Evolutionary conservation across 768 basidiomycete species (phyloP).

Genomic region (Lepiota brunneoincarnata): DNA sequence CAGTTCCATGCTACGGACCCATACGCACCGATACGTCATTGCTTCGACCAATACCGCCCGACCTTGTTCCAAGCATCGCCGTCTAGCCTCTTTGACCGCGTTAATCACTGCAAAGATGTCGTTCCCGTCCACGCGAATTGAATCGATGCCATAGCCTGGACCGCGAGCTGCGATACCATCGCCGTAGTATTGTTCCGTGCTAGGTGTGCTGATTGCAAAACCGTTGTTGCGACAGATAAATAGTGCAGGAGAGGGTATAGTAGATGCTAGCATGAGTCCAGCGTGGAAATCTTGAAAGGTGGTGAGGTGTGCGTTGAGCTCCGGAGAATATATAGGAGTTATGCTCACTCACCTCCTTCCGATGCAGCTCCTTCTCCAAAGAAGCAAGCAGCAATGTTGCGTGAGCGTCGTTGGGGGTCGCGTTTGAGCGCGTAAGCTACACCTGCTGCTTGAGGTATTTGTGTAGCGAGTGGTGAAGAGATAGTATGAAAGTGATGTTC

Average conservation of each 20-base stretch:
- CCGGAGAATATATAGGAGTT: background rate
- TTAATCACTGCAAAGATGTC: slow-evolving; percentile 82
- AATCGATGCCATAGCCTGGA: slow-evolving; percentile 89
- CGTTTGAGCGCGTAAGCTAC: slow-evolving; percentile 88
- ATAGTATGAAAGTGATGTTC: slow-evolving; percentile 91
- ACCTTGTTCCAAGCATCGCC: slow-evolving; percentile 70
- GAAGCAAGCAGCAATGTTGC: slow-evolving; percentile 82
- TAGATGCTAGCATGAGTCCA: slow-evolving; percentile 77
- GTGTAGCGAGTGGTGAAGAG: slow-evolving; percentile 90
- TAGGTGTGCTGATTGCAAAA: slow-evolving; percentile 93
- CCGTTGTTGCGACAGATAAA: slow-evolving; percentile 84
- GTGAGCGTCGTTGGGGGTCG: slow-evolving; percentile 61
- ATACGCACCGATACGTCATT: slow-evolving; percentile 79
- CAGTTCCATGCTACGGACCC: too few species aligned
- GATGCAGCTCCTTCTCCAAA: slow-evolving; percentile 95
- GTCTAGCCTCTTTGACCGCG: slow-evolving; percentile 70
- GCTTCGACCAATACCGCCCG: slow-evolving; percentile 85
- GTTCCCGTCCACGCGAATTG: slow-evolving; percentile 92
- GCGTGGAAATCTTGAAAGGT: slow-evolving; percentile 79
- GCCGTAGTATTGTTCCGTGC: slow-evolving; percentile 84
- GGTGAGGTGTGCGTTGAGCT: background rate
- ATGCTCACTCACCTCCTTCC: slow-evolving; percentile 59
- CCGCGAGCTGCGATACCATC: slow-evolving; percentile 93
- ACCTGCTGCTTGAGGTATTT: slow-evolving; percentile 93
- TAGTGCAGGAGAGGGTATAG: slow-evolving; percentile 69